Evolutionary conservation across 1,139 yeast species (phyloP).

Genomic region (Geotrichum candidum): DNA sequence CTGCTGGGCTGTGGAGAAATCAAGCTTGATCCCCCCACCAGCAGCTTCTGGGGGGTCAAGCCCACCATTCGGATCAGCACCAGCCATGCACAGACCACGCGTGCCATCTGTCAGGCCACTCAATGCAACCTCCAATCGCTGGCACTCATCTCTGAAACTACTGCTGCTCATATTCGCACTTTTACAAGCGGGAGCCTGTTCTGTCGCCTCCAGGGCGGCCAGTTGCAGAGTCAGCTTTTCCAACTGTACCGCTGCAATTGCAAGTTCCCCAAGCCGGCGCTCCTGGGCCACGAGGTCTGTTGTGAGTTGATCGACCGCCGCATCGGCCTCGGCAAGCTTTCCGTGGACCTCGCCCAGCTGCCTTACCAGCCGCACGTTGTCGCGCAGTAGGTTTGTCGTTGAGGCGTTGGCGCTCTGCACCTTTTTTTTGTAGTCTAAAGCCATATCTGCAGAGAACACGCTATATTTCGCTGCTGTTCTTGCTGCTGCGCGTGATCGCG

Average conservation of each 20-base stretch:
- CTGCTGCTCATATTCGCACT: slow-evolving; percentile 19
- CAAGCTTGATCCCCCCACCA: not conserved
- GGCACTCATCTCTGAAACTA: slow-evolving; percentile 17
- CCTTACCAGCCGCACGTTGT: slow-evolving; percentile 22
- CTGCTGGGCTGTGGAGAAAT: not conserved
- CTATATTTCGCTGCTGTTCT: not conserved
- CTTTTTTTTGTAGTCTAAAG: not conserved
- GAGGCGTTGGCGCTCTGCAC: slow-evolving; percentile 16
- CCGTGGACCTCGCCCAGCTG: slow-evolving; percentile 21
- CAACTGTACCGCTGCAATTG: slow-evolving; percentile 18
- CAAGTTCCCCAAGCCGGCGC: not conserved
- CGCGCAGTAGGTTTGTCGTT: slow-evolving; percentile 16
- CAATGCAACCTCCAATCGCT: slow-evolving; percentile 21
- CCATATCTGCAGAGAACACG: not conserved
- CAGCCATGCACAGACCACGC: not conserved
- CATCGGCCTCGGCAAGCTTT: slow-evolving; percentile 15
- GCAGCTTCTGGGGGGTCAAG: not conserved
- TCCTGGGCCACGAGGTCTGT: not conserved
- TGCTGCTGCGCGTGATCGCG: not conserved
- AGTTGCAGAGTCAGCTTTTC: slow-evolving; percentile 21
- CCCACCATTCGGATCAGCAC: not conserved
- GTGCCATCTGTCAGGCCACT: slow-evolving; percentile 2
- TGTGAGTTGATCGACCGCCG: slow-evolving; percentile 4
- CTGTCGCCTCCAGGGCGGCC: slow-evolving; percentile 21
- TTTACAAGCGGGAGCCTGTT: slow-evolving; percentile 20